Conservation (phyloP, 345 rosid genomes). For the Citrus hindsii region DNA sequence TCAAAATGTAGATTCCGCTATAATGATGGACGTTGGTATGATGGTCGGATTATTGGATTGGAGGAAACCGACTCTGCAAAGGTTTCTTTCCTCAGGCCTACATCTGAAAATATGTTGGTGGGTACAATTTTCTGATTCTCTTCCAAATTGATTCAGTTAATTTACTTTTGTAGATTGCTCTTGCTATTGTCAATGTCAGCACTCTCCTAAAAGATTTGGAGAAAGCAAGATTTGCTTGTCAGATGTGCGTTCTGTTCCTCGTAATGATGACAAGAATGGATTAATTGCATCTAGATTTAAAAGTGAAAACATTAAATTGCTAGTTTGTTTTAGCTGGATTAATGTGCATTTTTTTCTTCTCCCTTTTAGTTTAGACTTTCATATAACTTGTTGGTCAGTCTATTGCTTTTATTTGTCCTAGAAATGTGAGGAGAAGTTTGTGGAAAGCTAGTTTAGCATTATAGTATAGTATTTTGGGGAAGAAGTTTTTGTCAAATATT, state of each 20-base stretch:
- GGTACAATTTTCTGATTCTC: conserved; percentile 8
- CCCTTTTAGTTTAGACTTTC: not conserved
- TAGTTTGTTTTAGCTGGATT: not conserved
- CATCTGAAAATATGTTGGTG: conserved; percentile 87
- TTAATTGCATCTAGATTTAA: not conserved
- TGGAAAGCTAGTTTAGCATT: not conserved
- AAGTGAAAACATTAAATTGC: not conserved
- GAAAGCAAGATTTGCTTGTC: not conserved
- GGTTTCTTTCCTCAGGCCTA: conserved; percentile 83
- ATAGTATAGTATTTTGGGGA: not conserved
- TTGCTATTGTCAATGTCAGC: not conserved
- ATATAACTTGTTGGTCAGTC: not conserved
- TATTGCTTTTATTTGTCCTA: not conserved
- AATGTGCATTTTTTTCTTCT: not conserved
- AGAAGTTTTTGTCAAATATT: conserved; percentile 17
- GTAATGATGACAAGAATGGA: not conserved
- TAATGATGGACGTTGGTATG: conserved; percentile 87
- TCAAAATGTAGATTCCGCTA: conserved; percentile 76
- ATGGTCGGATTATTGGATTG: conserved; percentile 65
- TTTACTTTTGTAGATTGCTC: not conserved
- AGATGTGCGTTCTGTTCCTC: not conserved
- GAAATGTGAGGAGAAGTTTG: not conserved
- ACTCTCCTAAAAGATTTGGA: not conserved
- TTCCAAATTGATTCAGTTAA: not conserved
- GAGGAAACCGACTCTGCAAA: conserved; percentile 54